Conservation (phyloP, 441 rosid genomes). For the Adansonia madagascariensis region DNA sequence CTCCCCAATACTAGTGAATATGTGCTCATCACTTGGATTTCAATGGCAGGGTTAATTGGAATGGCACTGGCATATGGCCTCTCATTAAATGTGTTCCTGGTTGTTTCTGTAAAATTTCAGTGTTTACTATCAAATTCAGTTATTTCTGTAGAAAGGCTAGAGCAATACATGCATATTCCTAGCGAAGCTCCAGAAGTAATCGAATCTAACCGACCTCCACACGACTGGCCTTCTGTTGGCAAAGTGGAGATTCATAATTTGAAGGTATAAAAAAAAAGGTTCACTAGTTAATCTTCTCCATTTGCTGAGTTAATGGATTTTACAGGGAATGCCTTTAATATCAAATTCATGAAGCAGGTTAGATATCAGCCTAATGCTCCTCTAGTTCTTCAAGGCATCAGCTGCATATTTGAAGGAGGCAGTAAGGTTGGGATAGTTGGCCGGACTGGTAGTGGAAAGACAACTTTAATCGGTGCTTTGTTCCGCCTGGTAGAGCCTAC, state of each 20-base stretch:
- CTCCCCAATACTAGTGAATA: not conserved
- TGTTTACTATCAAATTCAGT: conserved; percentile 33
- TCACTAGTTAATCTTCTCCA: not conserved
- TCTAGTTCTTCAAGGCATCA: conserved; percentile 39
- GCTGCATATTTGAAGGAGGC: conserved; percentile 41
- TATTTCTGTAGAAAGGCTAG: conserved; percentile 40
- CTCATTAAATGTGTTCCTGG: conserved; percentile 32
- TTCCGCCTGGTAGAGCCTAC: conserved; percentile 47
- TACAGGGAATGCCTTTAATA: not conserved
- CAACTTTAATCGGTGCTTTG: conserved; percentile 39
- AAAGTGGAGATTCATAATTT: conserved; percentile 36
- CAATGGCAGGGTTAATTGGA: conserved; percentile 42
- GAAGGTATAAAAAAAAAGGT: conserved; percentile 28
- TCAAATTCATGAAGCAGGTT: conserved; percentile 30
- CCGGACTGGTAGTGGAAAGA: conserved; percentile 45
- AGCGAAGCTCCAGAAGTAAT: conserved; percentile 38
- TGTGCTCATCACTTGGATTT: not conserved
- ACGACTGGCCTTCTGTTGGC: conserved; percentile 37
- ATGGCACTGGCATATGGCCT: conserved; percentile 42
- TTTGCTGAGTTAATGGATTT: not conserved
- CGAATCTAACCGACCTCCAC: conserved; percentile 26
- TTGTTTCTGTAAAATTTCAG: conserved; percentile 28
- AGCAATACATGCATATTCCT: conserved; percentile 47
- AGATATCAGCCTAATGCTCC: conserved; percentile 39
- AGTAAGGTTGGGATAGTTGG: conserved; percentile 45